Percentiles rank a stretch among this genome's conserved stretches.
phyloP scores from a whole-genome alignment of 805 yeast genomes.

The Lachancea dasiensis region DNA sequence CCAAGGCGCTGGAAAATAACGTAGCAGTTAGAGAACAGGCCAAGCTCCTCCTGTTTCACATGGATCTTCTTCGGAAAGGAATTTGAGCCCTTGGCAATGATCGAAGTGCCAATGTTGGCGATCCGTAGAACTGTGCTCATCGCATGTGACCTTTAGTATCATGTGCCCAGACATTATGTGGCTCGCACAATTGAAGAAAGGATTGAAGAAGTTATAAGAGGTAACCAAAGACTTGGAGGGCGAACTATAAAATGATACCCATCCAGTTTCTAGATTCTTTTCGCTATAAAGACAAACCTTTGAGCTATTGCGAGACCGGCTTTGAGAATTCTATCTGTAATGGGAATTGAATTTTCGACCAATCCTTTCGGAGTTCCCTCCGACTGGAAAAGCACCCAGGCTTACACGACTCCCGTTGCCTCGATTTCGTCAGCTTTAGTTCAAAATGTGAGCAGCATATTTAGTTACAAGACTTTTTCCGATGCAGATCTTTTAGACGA shows the following conservation, averaged over 20 bases:
- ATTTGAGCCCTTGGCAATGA: not conserved
- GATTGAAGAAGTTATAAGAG: not conserved
- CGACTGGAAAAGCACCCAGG: constrained; percentile 47
- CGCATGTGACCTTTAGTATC: constrained; percentile 5
- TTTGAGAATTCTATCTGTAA: constrained; percentile 4
- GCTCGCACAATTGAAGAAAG: not conserved
- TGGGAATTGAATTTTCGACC: constrained; percentile 26
- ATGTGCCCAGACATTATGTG: no score
- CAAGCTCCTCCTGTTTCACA: constrained; percentile 26
- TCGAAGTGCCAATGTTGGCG: no score
- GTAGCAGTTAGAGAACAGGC: constrained; percentile 30
- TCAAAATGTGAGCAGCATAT: constrained; percentile 46
- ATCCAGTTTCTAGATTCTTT: no score
- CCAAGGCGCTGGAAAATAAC: constrained; percentile 24
- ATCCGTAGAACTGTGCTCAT: not conserved
- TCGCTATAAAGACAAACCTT: no score
- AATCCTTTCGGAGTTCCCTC: constrained; percentile 59
- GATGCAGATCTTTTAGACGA: constrained; percentile 54
- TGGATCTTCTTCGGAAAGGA: constrained; percentile 26
- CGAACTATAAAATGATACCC: not conserved
- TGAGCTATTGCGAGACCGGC: no score
- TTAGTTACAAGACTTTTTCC: constrained; percentile 65
- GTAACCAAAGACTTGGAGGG: not conserved
- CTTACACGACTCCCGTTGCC: constrained; percentile 50
- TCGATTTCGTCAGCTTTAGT: constrained; percentile 52